These are phyloP conservation scores for Salvia splendens DNA, from an alignment of 257 asterid genomes.

Conservation along the genomic window DNA sequence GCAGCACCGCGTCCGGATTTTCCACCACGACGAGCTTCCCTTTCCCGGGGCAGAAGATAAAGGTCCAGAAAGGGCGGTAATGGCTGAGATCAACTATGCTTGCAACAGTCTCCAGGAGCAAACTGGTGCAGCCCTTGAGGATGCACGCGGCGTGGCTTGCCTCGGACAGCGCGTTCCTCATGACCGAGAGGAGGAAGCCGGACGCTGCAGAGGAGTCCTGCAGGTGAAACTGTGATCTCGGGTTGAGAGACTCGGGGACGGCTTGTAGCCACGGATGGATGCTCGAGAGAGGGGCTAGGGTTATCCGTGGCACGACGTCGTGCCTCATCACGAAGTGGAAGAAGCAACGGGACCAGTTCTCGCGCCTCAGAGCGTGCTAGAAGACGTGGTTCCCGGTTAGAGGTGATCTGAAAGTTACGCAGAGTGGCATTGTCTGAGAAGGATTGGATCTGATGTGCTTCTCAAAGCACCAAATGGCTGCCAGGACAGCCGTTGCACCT, in stretches of 20 bases:
- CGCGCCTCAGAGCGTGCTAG: conserved; percentile 80
- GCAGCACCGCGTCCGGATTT: conserved; percentile 80
- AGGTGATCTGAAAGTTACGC: conserved; percentile 85
- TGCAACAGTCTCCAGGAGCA: conserved; percentile 70
- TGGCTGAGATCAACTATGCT: conserved; percentile 78
- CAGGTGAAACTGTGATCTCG: conserved; percentile 45
- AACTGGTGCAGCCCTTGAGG: conserved; percentile 78
- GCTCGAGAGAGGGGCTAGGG: conserved; percentile 64
- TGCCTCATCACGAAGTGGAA: conserved; percentile 63
- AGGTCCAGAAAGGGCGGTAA: conserved; percentile 72
- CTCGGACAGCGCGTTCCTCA: conserved; percentile 60
- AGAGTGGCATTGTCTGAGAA: conserved; percentile 42
- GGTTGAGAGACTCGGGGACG: conserved; percentile 47
- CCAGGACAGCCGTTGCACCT: conserved; percentile 68
- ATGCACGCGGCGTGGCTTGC: conserved; percentile 76
- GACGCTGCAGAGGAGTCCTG: conserved; percentile 34
- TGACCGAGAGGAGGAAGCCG: conserved; percentile 51
- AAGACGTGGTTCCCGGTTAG: conserved; percentile 55
- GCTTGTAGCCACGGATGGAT: conserved; percentile 49
- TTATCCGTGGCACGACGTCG: conserved; percentile 76
- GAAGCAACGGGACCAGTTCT: conserved; percentile 69
- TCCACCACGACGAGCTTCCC: conserved; percentile 64
- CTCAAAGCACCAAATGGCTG: conserved; percentile 81
- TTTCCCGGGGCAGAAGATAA: conserved; percentile 57
- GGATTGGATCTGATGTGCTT: conserved; percentile 44